phyloP scores from a whole-genome alignment of 2,329 filamentous ascomycete genomes.

The Scytalidium lignicola region DNA sequence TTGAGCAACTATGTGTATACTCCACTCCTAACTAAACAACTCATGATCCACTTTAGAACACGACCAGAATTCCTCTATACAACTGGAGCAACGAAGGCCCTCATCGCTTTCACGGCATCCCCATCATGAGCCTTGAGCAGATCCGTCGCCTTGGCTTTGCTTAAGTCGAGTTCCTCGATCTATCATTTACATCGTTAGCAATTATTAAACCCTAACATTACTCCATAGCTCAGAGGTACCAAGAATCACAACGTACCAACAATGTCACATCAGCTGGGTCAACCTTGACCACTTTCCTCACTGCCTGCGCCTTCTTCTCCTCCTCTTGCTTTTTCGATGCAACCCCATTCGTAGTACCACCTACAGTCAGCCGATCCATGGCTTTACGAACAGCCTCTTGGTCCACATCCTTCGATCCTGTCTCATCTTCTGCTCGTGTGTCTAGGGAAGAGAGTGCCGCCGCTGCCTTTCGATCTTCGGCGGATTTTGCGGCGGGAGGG shows the following conservation, averaged over 20 bases:
- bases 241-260: conserved; percentile 45
- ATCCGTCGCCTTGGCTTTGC: conserved; percentile 69
- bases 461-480: conserved; percentile 73
- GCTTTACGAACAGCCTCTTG: conserved; percentile 70
- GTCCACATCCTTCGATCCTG: conserved; percentile 44
- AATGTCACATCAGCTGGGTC: conserved; percentile 66
- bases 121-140: conserved; percentile 68
- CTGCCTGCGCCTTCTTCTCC: conserved; percentile 49
- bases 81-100: conserved; percentile 43
- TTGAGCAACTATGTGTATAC: no score
- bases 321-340: conserved; percentile 38
- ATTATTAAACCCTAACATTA: neutral
- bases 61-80: conserved; percentile 6
- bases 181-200: conserved; percentile 26
- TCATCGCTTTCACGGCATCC: conserved; percentile 62
- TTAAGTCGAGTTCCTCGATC: conserved; percentile 67
- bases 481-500: conserved; percentile 50
- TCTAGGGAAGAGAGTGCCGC: conserved; percentile 69
- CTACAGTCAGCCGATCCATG: conserved; percentile 56
- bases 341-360: conserved; percentile 22
- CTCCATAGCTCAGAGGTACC: neutral
- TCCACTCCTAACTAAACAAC: no score
- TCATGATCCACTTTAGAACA: no score
- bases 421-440: conserved; percentile 39
- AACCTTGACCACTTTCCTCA: conserved; percentile 62